Percentiles rank a stretch among this genome's conserved stretches.
Conservation (phyloP, 345 rosid species). For the Brassica rapa region DNA sequence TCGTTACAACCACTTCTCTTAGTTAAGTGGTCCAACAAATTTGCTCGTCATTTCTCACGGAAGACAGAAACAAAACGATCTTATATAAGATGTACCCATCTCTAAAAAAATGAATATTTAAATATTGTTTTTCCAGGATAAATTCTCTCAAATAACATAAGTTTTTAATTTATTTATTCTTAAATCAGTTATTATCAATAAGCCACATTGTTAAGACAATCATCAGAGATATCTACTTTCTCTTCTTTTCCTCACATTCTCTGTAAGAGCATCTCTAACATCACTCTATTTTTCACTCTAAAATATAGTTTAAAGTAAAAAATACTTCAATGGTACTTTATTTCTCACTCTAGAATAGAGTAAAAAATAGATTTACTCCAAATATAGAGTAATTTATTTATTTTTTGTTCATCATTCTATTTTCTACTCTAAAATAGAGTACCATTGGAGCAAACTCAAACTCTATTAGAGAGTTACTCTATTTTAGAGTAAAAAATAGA, state of each 20-base stretch:
- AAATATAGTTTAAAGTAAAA: too few relatives aligned
- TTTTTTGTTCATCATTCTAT: too few relatives aligned
- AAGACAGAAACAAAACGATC: neutral
- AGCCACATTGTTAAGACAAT: neutral
- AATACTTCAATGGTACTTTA: too few relatives aligned
- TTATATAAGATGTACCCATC: neutral
- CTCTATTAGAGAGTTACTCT: too few relatives aligned
- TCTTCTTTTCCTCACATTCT: neutral
- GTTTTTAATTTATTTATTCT: too few relatives aligned
- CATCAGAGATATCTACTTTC: neutral
- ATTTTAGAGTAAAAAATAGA: too few relatives aligned
- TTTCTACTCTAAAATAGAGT: too few relatives aligned
- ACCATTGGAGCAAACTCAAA: too few relatives aligned
- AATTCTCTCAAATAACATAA: neutral
- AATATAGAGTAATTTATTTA: too few relatives aligned
- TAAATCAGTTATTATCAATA: neutral
- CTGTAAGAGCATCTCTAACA: neutral
- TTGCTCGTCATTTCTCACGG: neutral
- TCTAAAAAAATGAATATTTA: neutral
- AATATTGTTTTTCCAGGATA: neutral
- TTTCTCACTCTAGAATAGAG: too few relatives aligned
- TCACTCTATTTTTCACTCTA: too few relatives aligned
- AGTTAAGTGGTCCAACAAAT: conserved; percentile 10
- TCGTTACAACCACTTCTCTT: conserved; percentile 13
- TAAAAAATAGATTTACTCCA: too few relatives aligned